Evolutionary conservation across 305 asterid genomes (phyloP).

Genomic region (Rubia occidens): DNA sequence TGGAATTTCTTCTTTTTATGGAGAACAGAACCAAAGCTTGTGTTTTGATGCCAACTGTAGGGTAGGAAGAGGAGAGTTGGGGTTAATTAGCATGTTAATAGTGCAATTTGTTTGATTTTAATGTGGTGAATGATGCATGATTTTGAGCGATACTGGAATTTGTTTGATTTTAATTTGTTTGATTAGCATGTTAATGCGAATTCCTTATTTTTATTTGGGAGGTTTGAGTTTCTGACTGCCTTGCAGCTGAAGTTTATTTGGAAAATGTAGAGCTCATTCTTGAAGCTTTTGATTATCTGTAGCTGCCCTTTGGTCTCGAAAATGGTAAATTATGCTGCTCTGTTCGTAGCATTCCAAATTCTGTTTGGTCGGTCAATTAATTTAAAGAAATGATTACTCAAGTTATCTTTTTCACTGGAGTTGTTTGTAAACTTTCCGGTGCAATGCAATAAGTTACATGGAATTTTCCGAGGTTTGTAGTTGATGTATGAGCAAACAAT

Average conservation of each 20-base stretch:
- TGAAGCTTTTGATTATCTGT: conserved; percentile 91
- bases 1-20: too few species aligned
- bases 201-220: not conserved
- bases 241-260: conserved; percentile 80
- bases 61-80: not conserved
- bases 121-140: conserved; percentile 18
- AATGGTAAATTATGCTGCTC: conserved; percentile 38
- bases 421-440: not conserved
- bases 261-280: conserved; percentile 95
- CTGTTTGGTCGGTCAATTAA: too few species aligned
- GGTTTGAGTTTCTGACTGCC: not conserved
- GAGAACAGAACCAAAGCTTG: too few species aligned
- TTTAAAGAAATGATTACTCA: not conserved
- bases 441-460: not conserved
- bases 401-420: not conserved
- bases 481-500: not conserved
- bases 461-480: not conserved
- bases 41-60: too few species aligned
- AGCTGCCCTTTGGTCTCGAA: conserved; percentile 71
- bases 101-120: conserved; percentile 3
- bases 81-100: not conserved
- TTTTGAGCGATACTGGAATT: too few species aligned
- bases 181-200: not conserved
- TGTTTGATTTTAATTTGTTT: too few species aligned
- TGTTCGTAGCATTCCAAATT: not conserved